Base-by-base conservation (phyloP, 805 yeast genomes). In the Scheffersomyces spartinae region DNA sequence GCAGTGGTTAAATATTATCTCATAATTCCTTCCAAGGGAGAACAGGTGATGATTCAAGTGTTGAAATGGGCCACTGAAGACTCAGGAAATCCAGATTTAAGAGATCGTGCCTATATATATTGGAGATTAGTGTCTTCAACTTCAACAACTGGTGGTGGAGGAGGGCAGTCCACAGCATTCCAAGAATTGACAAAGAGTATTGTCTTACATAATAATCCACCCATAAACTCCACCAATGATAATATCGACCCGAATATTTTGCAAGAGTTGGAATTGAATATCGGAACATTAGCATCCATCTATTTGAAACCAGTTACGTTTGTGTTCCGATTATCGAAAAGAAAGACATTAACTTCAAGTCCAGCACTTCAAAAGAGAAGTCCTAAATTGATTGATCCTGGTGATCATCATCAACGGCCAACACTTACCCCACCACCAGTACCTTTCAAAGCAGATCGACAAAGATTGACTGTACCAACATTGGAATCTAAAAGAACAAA, bases 21-120 rank as follows among this genome's bases (percentile, higher is more conserved):
- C 13, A 60, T 64, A 25, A 45, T 57, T 15, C 82, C 85, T 0
- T 43, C 56, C 4, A 39, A 52, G 16, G 74, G 76, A 2, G 79
- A 78, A 38, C 42, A 54, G 2, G 40, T 77, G 8, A 70, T 84
- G 3, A 54, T 82, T 18, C 58, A 61, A 17, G 56, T 78, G 0
- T 52, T 85, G 28, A 74, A 73, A 40, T 49, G 59, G 45, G 79
- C 85, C 6, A 79, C 93, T 0, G 91, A 83, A 36, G 79, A 74
- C 8, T 56, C 64, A 2, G 74, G 75, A 33, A 76, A 83, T 38
- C 95, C 95, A 0, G 97, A 88, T 50, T 50, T 85, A 7, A 64
- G 96, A 33, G 93, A 83, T 36, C 55, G 95, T 20, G 95, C 88
- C 0, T 77, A 61, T 42, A 73, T 83, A 52, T 86, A 88, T 52